Evolutionary conservation across 2,329 filamentous ascomycete genomes (phyloP).

Genomic region (Dactylellina haptotyla): DNA sequence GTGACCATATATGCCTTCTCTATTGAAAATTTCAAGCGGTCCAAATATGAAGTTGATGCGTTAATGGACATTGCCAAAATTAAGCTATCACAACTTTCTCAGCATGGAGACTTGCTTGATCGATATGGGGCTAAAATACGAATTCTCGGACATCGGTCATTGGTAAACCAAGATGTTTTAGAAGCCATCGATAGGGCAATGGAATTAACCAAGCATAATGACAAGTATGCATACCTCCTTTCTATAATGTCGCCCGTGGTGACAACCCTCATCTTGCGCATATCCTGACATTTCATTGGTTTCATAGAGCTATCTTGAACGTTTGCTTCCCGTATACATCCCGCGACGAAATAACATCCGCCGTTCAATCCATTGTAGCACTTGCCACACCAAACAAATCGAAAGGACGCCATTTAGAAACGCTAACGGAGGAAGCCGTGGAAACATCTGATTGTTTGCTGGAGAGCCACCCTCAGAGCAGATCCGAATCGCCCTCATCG

Average conservation of each 20-base stretch:
- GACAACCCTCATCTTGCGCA: not conserved
- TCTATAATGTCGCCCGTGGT: not conserved
- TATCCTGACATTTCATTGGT: not conserved
- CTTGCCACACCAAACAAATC: conserved; percentile 39
- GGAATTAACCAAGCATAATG: conserved; percentile 86
- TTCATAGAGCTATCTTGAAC: conserved; percentile 74
- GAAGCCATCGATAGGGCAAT: conserved; percentile 87
- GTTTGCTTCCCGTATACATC: conserved; percentile 99
- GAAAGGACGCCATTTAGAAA: conserved; percentile 29
- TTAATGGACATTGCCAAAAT: conserved; percentile 98
- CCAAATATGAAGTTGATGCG: conserved; percentile 94
- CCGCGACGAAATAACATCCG: conserved; percentile 90
- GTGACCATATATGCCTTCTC: conserved; percentile 99
- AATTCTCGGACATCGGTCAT: conserved; percentile 82
- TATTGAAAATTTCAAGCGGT: conserved; percentile 98
- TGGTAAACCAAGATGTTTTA: conserved; percentile 87
- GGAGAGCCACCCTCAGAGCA: conserved; percentile 12
- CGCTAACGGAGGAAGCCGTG: conserved; percentile 20
- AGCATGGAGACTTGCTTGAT: conserved; percentile 92
- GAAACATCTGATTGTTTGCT: conserved; percentile 9
- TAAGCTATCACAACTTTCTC: conserved; percentile 88
- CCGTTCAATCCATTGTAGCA: conserved; percentile 83
- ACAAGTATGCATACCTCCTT: conserved; percentile 68
- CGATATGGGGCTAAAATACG: conserved; percentile 89
- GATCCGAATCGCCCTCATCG: conserved; percentile 40